Evolutionary conservation across 1,284 basidiomycete genomes (phyloP).

Genomic region (Ustilago vetiveriae): DNA sequence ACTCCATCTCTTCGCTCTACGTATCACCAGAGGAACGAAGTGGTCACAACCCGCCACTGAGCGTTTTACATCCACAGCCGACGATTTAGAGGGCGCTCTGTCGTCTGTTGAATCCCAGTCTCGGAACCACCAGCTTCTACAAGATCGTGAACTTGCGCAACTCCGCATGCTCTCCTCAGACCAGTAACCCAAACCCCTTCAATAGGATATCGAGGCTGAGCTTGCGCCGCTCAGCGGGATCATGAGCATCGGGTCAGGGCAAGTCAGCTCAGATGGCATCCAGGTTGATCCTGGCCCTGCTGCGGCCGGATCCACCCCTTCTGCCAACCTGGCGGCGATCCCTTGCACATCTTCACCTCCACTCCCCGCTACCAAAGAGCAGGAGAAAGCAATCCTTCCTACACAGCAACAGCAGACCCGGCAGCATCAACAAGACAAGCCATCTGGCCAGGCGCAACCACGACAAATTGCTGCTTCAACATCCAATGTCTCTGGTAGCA

Average conservation of each 20-base stretch:
- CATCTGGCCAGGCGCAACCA: neutral
- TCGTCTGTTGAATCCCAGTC: too few relatives aligned
- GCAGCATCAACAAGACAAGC: slow-evolving; percentile 9
- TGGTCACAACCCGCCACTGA: slow-evolving; percentile 1
- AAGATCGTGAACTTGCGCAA: neutral
- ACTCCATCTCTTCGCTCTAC: neutral
- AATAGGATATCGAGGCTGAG: slow-evolving; percentile 23
- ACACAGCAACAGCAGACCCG: slow-evolving; percentile 23
- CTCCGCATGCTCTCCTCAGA: slow-evolving; percentile 22
- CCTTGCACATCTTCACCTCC: slow-evolving; percentile 23
- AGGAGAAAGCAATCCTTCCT: neutral
- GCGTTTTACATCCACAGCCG: too few relatives aligned
- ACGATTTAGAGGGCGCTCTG: too few relatives aligned
- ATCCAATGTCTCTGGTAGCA: neutral
- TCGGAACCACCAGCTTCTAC: neutral
- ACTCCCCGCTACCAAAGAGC: slow-evolving; percentile 1
- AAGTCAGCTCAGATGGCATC: slow-evolving; percentile 42
- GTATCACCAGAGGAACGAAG: neutral
- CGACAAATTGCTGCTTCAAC: slow-evolving; percentile 5
- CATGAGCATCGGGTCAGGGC: slow-evolving; percentile 46
- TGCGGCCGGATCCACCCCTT: slow-evolving; percentile 34
- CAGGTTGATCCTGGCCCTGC: slow-evolving; percentile 47
- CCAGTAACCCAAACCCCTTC: slow-evolving; percentile 7
- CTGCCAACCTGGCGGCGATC: slow-evolving; percentile 11
- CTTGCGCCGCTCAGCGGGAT: slow-evolving; percentile 37